phyloP scores from a whole-genome alignment of 331 rosid species.

The Pyracantha coccinea region DNA sequence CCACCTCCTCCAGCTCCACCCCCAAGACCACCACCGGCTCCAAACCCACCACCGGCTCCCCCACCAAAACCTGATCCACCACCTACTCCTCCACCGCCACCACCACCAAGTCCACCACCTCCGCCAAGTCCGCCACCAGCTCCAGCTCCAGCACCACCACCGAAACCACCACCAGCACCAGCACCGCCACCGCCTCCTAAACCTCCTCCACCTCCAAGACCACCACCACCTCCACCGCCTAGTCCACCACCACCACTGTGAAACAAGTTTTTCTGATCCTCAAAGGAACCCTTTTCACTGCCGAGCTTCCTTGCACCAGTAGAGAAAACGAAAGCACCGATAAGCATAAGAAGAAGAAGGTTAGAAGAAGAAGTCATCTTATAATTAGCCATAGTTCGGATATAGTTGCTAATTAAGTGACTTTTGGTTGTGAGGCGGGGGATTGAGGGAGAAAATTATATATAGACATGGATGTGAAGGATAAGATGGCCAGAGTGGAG shows the following conservation, averaged over 20 bases:
- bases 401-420: background rate
- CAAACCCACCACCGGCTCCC: conserved; percentile 16
- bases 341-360: conserved; percentile 23
- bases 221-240: conserved; percentile 33
- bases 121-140: conserved; percentile 26
- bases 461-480: background rate
- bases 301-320: conserved; percentile 33
- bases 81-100: conserved; percentile 29
- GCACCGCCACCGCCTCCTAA: conserved; percentile 14
- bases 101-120: conserved; percentile 21
- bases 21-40: conserved; percentile 28
- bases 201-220: conserved; percentile 28
- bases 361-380: conserved; percentile 10
- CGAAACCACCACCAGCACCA: conserved; percentile 16
- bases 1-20: conserved; percentile 23
- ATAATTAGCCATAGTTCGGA: background rate
- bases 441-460: background rate
- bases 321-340: conserved; percentile 34
- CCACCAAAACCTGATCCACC: conserved; percentile 27
- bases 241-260: conserved; percentile 20
- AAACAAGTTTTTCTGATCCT: conserved; percentile 16
- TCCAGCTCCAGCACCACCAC: conserved; percentile 25
- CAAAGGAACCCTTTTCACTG: conserved; percentile 8
- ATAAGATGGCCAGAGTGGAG: background rate
- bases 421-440: background rate